Base-by-base conservation (phyloP, 768 basidiomycete species). In the Mycena latifolia region DNA sequence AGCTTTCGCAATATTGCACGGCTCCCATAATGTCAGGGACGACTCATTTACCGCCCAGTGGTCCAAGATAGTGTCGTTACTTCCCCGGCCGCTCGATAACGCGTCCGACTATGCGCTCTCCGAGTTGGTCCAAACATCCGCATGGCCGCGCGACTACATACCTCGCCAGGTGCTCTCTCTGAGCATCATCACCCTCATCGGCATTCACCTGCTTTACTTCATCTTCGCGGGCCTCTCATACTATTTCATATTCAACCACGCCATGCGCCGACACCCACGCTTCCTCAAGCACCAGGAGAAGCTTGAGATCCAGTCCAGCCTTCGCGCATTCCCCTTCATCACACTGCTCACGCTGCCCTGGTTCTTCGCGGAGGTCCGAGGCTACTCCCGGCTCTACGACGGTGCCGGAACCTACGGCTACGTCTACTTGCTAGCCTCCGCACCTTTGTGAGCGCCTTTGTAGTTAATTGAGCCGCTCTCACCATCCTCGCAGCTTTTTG, bases 251-350 rank as follows among this genome's bases (percentile, higher is more conserved):
- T 99, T 98, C 86, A 95, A 99, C 79, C 92, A 92, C 74, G 92
- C 92, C 22, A 98, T 92, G 95, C 96, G 92, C 92, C 85, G 86
- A 31, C 98, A 99, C 80, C 98, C 98, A 0, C 88, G 93, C 37
- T 99, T 96, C 81, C 82, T 98, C 48, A 91, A 93, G 74, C 88
- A 96, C 74, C 98, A 99, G 77, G 87, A 92, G 68, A 85, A 80
- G 67, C 77, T 83, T 14, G 98, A 99, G 80, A 99, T 99, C 65
- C 78, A 83, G 65, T 78, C 75, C 63, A 93, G 91, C 65, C 62
- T 98, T 55, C 80, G 84, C 37, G 90, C 93, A 0, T 96, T 97
- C 74, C 96, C 96, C 0, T 78, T 75, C 6, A 96, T 99, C 86
- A 91, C 84, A 25, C 67, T 92, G 25, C 76, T 98, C 52, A 99